Conservation (phyloP, 345 rosid species). For the Murraya koenigii region DNA sequence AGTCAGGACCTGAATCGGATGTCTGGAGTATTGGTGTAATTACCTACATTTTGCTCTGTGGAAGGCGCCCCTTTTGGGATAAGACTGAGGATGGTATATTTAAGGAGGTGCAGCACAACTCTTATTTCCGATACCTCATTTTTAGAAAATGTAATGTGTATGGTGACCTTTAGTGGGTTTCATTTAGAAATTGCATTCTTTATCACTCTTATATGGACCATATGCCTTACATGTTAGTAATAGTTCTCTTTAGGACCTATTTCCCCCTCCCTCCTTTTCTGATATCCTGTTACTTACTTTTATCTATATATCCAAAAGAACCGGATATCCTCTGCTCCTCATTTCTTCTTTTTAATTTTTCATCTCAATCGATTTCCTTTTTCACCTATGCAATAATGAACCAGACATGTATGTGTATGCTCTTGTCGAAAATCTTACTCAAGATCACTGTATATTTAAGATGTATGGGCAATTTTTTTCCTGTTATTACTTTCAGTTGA, state of each 20-base stretch:
- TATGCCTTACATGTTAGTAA: background rate
- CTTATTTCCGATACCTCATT: constrained; percentile 5
- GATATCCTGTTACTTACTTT: background rate
- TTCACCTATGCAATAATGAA: background rate
- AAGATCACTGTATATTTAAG: background rate
- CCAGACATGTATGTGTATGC: background rate
- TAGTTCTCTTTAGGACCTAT: background rate
- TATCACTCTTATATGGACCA: background rate
- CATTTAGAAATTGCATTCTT: background rate
- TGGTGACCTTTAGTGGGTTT: background rate
- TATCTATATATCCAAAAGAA: background rate
- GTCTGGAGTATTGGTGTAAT: constrained; percentile 99
- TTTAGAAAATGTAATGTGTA: background rate
- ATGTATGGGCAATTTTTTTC: background rate
- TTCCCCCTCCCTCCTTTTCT: background rate
- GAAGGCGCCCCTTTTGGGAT: constrained; percentile 98
- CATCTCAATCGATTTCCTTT: background rate
- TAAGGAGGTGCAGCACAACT: constrained; percentile 65
- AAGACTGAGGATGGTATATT: constrained; percentile 98
- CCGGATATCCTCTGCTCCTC: background rate
- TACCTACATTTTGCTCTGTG: constrained; percentile 90
- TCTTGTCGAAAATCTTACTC: background rate
- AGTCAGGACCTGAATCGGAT: constrained; percentile 98
- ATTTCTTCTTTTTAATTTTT: background rate
- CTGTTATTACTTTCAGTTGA: background rate